A percentile compares a stretch with the other conserved stretches of the same genome.
Conservation (phyloP, 352 stramenopile genomes). For the Thraustochytrium sp. region DNA sequence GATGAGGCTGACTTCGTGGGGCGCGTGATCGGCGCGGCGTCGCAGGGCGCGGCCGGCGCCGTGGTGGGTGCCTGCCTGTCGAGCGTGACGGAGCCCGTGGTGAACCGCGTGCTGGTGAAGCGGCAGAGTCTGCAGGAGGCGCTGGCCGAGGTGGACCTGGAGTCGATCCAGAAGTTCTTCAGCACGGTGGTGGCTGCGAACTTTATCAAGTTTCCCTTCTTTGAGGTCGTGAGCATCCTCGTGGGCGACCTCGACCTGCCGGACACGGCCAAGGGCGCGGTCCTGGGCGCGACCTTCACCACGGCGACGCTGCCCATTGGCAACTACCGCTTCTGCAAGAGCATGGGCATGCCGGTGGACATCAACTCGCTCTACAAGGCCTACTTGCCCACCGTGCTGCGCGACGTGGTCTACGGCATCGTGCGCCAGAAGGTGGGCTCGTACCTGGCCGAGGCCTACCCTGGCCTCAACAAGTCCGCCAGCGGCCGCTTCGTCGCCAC, state of each 20-base stretch:
- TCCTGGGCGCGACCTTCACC: conserved; percentile 27
- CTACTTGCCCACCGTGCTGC: conserved; percentile 20
- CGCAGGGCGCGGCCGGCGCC: conserved; percentile 26
- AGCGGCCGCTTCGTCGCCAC: background rate
- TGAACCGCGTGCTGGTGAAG: conserved; percentile 40
- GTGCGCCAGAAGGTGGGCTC: background rate
- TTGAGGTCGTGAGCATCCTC: conserved; percentile 36
- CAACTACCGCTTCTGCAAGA: conserved; percentile 41
- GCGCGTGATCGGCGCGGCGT: conserved; percentile 15
- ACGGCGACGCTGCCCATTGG: conserved; percentile 36
- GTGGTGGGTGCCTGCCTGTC: background rate
- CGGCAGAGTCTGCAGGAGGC: conserved; percentile 3
- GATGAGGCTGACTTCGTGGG: background rate
- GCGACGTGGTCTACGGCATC: conserved; percentile 32
- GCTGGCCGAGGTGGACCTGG: conserved; percentile 29
- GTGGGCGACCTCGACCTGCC: conserved; percentile 29
- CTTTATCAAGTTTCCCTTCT: conserved; percentile 45
- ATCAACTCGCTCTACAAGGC: conserved; percentile 32
- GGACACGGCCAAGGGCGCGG: conserved; percentile 10
- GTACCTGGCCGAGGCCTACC: background rate
- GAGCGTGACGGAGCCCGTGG: conserved; percentile 27
- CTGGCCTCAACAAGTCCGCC: background rate
- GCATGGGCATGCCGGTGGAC: conserved; percentile 26
- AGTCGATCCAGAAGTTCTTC: conserved; percentile 24
- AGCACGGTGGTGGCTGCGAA: background rate